These are phyloP conservation scores for Cytauxzoon felis DNA, from an alignment of 169 alveolate genomes.

Conservation along the genomic window DNA sequence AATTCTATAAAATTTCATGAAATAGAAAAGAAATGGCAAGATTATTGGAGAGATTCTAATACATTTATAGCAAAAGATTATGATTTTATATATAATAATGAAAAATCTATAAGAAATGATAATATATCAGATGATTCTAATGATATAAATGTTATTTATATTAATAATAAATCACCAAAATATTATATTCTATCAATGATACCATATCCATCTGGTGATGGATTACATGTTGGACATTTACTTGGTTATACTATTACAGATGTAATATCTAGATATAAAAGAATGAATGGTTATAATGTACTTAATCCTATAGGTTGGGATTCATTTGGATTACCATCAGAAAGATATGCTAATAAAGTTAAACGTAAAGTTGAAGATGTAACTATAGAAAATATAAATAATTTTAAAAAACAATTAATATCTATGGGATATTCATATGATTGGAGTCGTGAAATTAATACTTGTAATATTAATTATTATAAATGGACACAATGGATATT, in stretches of 20 bases:
- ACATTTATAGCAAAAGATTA: conserved; percentile 12
- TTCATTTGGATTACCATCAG: conserved; percentile 91
- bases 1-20: background rate
- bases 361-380: conserved; percentile 71
- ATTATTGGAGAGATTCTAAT: conserved; percentile 28
- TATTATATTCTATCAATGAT: conserved; percentile 83
- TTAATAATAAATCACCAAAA: conserved; percentile 45
- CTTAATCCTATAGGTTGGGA: conserved; percentile 93
- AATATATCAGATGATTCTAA: background rate
- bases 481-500: conserved; percentile 89
- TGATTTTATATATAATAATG: background rate
- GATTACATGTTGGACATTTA: conserved; percentile 89
- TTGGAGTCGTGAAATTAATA: conserved; percentile 84
- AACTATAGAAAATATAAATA: conserved; percentile 71
- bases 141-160: background rate
- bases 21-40: conserved; percentile 40
- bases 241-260: conserved; percentile 87
- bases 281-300: conserved; percentile 76
- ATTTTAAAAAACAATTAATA: conserved; percentile 79
- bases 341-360: conserved; percentile 81
- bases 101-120: background rate
- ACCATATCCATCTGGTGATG: conserved; percentile 90
- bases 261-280: conserved; percentile 82
- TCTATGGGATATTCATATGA: conserved; percentile 84
- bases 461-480: conserved; percentile 81